These are phyloP conservation scores for Saccharomycopsis fodiens DNA, from an alignment of 805 yeast genomes.

Conservation along the genomic window DNA sequence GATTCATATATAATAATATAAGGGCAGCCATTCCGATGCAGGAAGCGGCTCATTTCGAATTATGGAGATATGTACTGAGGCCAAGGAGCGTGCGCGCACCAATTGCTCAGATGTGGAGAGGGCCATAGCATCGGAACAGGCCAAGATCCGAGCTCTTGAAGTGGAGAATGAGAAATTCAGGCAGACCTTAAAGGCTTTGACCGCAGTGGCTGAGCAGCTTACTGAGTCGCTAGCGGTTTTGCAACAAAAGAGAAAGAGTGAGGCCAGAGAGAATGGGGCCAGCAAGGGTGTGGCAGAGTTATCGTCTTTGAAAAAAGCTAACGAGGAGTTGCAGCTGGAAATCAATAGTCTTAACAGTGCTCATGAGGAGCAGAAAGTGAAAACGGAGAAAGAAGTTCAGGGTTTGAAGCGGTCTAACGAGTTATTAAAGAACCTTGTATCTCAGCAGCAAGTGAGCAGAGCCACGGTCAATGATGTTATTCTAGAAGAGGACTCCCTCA, in stretches of 20 bases:
- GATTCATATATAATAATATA: too few relatives aligned
- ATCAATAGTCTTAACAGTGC: neutral
- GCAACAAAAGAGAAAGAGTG: neutral
- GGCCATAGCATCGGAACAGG: conserved; percentile 6
- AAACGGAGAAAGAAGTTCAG: neutral
- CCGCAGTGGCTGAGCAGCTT: conserved; percentile 4
- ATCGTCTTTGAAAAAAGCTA: neutral
- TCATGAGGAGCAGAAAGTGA: neutral
- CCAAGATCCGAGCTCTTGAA: conserved; percentile 3
- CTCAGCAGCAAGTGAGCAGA: neutral
- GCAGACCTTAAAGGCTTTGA: conserved; percentile 1
- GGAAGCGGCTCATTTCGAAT: too few relatives aligned
- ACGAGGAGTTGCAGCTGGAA: conserved; percentile 1
- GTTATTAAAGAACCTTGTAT: conserved; percentile 14
- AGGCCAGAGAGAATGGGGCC: conserved; percentile 2
- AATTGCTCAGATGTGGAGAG: too few relatives aligned
- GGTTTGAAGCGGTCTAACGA: conserved; percentile 13
- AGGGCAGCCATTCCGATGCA: too few relatives aligned
- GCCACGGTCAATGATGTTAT: neutral
- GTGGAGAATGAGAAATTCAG: conserved; percentile 10
- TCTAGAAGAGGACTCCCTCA: neutral
- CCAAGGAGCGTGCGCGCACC: too few relatives aligned
- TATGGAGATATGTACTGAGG: too few relatives aligned
- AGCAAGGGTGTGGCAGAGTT: conserved; percentile 1
- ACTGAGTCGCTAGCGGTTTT: neutral